phyloP scores from a whole-genome alignment of 2,329 filamentous ascomycete genomes.

The Alternaria panax region DNA sequence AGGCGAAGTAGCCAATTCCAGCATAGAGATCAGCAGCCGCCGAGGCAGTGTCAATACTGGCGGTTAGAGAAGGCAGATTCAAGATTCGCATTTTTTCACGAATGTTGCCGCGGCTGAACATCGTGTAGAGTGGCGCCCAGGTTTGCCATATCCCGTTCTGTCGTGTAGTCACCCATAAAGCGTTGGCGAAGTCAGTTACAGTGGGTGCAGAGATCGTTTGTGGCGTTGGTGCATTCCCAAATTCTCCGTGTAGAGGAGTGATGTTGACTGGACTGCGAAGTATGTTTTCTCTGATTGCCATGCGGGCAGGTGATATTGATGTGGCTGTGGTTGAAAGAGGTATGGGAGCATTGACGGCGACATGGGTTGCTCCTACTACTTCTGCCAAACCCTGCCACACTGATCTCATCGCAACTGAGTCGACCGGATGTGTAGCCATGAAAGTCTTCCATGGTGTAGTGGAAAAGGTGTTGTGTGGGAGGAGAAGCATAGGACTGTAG shows the following conservation, averaged over 20 bases:
- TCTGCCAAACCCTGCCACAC: slow-evolving; percentile 40
- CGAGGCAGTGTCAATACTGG: slow-evolving; percentile 21
- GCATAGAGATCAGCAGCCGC: slow-evolving; percentile 80
- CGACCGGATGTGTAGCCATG: slow-evolving; percentile 31
- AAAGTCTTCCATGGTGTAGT: slow-evolving; percentile 44
- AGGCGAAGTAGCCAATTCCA: slow-evolving; percentile 93
- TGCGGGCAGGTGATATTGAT: neutral
- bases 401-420: slow-evolving; percentile 35
- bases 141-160: slow-evolving; percentile 80
- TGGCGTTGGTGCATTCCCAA: slow-evolving; percentile 62
- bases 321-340: slow-evolving; percentile 36
- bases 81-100: slow-evolving; percentile 85
- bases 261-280: slow-evolving; percentile 77
- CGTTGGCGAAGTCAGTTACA: slow-evolving; percentile 64
- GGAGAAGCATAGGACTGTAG: slow-evolving; percentile 65
- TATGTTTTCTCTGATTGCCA: slow-evolving; percentile 61
- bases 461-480: slow-evolving; percentile 58
- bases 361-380: slow-evolving; percentile 60
- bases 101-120: slow-evolving; percentile 93
- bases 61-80: slow-evolving; percentile 46
- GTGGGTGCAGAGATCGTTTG: slow-evolving; percentile 34
- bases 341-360: slow-evolving; percentile 67
- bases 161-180: slow-evolving; percentile 80
- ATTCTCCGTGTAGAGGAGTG: slow-evolving; percentile 74
- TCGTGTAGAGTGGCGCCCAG: slow-evolving; percentile 90